Conservation (phyloP, 2,329 filamentous ascomycete genomes). For the Raffaelea arxii region DNA sequence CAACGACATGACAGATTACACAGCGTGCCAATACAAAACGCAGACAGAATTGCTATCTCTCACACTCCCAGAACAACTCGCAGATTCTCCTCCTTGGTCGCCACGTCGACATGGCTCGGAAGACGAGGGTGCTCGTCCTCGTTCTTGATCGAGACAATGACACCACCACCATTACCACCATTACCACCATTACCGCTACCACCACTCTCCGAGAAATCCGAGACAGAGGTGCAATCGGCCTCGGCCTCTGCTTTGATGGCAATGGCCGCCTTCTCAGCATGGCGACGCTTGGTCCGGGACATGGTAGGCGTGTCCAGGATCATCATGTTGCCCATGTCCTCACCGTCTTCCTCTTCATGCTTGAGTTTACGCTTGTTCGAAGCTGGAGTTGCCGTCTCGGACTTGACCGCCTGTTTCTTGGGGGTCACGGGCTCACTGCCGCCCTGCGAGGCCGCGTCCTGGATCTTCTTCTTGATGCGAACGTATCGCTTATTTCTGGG, state of each 20-base stretch:
- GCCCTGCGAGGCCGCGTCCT: no score
- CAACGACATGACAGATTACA: no score
- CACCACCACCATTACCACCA: no score
- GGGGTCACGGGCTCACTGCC: not conserved
- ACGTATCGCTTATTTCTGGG: conserved; percentile 58
- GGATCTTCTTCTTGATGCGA: conserved; percentile 37
- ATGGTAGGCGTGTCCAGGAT: not conserved
- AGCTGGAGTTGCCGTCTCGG: conserved; percentile 5
- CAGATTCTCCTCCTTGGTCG: not conserved
- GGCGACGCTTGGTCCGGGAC: conserved; percentile 3
- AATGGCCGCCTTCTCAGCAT: conserved; percentile 2
- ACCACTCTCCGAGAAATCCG: not conserved
- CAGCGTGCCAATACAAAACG: no score
- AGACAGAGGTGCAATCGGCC: not conserved
- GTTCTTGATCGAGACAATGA: no score
- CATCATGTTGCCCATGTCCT: not conserved
- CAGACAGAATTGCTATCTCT: no score
- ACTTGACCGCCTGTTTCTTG: not conserved
- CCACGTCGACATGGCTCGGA: no score
- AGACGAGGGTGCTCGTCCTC: not conserved
- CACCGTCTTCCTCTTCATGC: not conserved
- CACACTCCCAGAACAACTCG: not conserved
- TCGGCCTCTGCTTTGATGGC: conserved; percentile 5
- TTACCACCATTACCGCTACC: not conserved
- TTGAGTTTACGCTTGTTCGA: conserved; percentile 18